Percentiles rank a stretch among this genome's conserved stretches.
phyloP scores from a whole-genome alignment of 1,284 basidiomycete species.

The Ceratobasidium sp. region DNA sequence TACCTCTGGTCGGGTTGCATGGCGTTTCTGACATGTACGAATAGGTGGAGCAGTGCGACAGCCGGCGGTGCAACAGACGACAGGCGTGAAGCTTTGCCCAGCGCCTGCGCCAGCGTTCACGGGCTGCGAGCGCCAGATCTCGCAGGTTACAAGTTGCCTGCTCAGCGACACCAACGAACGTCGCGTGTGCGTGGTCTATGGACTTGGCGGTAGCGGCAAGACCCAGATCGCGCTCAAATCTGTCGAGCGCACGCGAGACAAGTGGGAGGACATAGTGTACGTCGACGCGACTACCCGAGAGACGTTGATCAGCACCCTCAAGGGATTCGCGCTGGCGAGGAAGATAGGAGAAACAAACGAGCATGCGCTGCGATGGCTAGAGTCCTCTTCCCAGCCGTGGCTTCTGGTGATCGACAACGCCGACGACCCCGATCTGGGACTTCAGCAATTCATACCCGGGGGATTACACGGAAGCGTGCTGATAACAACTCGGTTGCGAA shows the following conservation, averaged over 20 bases:
- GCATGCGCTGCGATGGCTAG: constrained; percentile 30
- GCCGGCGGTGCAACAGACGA: neutral
- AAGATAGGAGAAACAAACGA: constrained; percentile 1
- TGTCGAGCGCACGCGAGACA: no score
- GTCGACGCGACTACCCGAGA: no score
- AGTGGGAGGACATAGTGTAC: no score
- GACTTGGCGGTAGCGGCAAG: no score
- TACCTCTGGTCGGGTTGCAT: no score
- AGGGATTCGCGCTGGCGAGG: no score
- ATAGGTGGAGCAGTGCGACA: neutral
- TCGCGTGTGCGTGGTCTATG: neutral
- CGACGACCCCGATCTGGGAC: neutral
- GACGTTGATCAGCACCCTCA: no score
- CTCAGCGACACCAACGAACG: neutral
- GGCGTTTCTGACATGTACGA: no score
- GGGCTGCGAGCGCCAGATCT: neutral
- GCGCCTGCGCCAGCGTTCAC: neutral
- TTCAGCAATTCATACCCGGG: constrained; percentile 12
- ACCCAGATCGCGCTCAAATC: no score
- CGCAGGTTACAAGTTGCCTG: neutral
- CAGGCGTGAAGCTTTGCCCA: neutral
- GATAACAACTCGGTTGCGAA: constrained; percentile 30
- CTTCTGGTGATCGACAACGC: no score
- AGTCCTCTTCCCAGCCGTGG: neutral
- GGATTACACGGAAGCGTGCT: constrained; percentile 21